Base-by-base conservation (phyloP, 192 early-diverging fungal genomes). In the Spizellomyces sp. region DNA sequence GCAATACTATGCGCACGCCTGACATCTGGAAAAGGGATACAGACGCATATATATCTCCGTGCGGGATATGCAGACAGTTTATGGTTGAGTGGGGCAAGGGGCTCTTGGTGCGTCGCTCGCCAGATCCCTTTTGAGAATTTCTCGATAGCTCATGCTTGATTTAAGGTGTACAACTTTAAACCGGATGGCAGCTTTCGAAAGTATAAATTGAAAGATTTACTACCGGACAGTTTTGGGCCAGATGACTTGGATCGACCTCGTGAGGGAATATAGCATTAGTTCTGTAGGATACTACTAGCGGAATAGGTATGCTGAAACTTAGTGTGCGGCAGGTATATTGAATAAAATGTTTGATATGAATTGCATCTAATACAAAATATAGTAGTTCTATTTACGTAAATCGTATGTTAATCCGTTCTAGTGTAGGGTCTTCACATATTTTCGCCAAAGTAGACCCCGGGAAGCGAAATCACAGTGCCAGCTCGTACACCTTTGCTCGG, bases 61-160 rank as follows among this genome's bases (percentile, higher is more conserved):
- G 89, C 68, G 90, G 89, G 0, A 79, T 90, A 66, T 85, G 90
- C 58, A 73, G 90, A 44, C 93, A 94, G 86, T 93, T 93, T 64
- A 89, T 94, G 80, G 82, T 87, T 14, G 93, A 94, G 74, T 94
- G 92, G 67, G 90, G 91, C 63, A 88, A 78, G 59, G 80, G 86
- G 43, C 64, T 94, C 62, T 72, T 80, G 64, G 80, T 83, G 42
- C 52, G 48, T 67, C 4, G 73, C 45, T 19, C 12, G 8, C 19
- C 10, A 54, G 21, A 7, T 66, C 27, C 4, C 69, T 8, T 57
- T 4, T 58, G 14, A 14, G 19, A 48, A 7, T 22, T 10, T 9
- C 36, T 36, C 45, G 43, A 12, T 12, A n/a, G 21, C 54, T 68
- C 15, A 44, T 69, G 74, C 10, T 22, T 69, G 7, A 0, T 0